phyloP scores from a whole-genome alignment of 352 stramenopile species.

The Pythium apleroticum region DNA sequence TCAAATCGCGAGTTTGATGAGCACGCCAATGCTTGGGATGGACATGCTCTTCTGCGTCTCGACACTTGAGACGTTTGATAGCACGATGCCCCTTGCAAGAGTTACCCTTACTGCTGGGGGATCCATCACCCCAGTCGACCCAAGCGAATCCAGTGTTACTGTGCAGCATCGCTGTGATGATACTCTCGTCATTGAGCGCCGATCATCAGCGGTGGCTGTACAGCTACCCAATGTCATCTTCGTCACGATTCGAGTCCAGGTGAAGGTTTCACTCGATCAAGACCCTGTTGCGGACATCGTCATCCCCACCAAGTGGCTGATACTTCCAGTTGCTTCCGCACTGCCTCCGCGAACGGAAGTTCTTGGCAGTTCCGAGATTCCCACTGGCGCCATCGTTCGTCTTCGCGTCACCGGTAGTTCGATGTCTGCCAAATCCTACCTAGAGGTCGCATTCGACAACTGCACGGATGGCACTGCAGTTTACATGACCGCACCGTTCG shows the following conservation, averaged over 20 bases:
- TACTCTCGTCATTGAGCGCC: constrained; percentile 8
- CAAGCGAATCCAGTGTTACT: not conserved
- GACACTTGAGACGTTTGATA: not conserved
- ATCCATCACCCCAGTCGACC: not conserved
- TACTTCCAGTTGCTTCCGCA: not conserved
- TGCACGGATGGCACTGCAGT: not conserved
- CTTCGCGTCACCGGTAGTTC: constrained; percentile 3
- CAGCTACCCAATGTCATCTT: not conserved
- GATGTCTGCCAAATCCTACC: not conserved
- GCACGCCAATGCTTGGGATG: not conserved
- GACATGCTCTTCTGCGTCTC: constrained; percentile 7
- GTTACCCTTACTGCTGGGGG: not conserved
- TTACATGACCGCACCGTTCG: not conserved
- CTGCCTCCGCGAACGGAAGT: not conserved
- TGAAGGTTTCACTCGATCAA: not conserved
- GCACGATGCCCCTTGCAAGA: not conserved
- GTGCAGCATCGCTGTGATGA: constrained; percentile 16
- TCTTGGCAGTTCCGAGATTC: constrained; percentile 12
- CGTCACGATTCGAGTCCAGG: not conserved
- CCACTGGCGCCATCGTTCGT: not conserved
- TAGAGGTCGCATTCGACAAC: constrained; percentile 6
- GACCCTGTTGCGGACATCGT: not conserved
- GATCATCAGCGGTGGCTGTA: not conserved
- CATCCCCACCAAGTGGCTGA: constrained; percentile 27
- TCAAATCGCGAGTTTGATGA: constrained; percentile 9